Percentiles rank a stretch among this genome's conserved stretches.
phyloP scores from a whole-genome alignment of 108 stramenopile genomes.

The Bacterosira constricta region DNA sequence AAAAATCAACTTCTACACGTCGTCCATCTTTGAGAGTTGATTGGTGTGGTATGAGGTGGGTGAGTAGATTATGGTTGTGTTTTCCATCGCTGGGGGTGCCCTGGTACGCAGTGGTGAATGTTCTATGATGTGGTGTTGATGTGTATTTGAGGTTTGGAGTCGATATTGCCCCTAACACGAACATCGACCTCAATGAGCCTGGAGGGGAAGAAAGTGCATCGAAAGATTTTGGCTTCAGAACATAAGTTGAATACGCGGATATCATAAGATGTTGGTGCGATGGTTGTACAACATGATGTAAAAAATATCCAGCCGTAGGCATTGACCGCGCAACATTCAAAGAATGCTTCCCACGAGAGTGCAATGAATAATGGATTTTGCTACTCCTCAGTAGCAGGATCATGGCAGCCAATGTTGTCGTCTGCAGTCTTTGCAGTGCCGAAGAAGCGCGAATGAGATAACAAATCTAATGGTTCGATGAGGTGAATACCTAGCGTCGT shows the following conservation, averaged over 20 bases:
- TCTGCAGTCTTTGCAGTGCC: neutral
- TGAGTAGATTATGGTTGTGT: conserved; percentile 30
- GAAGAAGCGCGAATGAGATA: too few relatives aligned
- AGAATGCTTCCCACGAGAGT: too few relatives aligned
- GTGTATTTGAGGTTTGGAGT: conserved; percentile 5
- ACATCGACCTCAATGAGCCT: neutral
- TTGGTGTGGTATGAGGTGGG: conserved; percentile 39
- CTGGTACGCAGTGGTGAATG: conserved; percentile 56
- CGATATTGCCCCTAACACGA: neutral
- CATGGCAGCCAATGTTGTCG: neutral
- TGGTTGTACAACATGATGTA: too few relatives aligned
- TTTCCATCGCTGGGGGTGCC: conserved; percentile 55
- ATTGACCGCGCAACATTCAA: neutral
- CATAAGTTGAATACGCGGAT: too few relatives aligned
- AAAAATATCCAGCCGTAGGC: neutral
- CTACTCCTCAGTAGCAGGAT: too few relatives aligned
- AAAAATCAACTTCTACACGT: conserved; percentile 46
- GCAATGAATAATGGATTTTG: neutral
- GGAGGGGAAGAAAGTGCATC: too few relatives aligned
- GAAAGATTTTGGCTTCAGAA: too few relatives aligned
- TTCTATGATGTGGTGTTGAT: conserved; percentile 4
- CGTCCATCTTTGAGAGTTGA: conserved; percentile 43
- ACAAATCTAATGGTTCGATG: too few relatives aligned
- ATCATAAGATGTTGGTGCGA: too few relatives aligned
- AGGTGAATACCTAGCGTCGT: too few relatives aligned